Conservation (phyloP, 2,329 filamentous ascomycete genomes). For the Colletotrichum navitas region DNA sequence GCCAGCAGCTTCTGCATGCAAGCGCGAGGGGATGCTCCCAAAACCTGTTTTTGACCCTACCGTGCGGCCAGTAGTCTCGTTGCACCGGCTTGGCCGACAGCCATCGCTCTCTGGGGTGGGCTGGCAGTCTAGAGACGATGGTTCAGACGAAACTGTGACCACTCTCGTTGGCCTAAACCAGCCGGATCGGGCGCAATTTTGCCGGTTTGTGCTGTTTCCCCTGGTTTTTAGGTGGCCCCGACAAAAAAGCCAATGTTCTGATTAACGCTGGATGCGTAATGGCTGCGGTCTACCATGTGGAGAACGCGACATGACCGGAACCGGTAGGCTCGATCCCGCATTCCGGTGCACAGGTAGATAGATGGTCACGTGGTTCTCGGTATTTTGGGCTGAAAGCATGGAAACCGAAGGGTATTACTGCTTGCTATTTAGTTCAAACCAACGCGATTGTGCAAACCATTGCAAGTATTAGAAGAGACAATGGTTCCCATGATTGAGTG, state of each 20-base stretch:
- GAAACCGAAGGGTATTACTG: neutral
- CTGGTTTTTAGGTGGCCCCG: conserved; percentile 10
- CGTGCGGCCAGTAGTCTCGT: conserved; percentile 34
- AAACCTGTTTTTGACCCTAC: conserved; percentile 40
- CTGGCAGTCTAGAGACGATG: conserved; percentile 15
- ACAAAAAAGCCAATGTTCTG: conserved; percentile 6
- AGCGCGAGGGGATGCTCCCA: conserved; percentile 39
- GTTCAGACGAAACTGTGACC: conserved; percentile 29
- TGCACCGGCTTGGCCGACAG: conserved; percentile 39
- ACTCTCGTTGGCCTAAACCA: neutral
- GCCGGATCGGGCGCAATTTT: conserved; percentile 4
- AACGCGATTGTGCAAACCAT: neutral
- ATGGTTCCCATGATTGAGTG: neutral
- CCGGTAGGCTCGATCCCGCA: conserved; percentile 10
- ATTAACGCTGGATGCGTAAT: conserved; percentile 1
- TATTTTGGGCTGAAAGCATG: no score
- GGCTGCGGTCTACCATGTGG: neutral
- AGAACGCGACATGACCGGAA: conserved; percentile 15
- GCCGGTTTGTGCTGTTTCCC: conserved; percentile 11
- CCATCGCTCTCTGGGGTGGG: conserved; percentile 4
- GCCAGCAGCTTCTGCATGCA: conserved; percentile 42
- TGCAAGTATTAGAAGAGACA: neutral
- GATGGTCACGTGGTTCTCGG: conserved; percentile 18
- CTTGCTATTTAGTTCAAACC: neutral
- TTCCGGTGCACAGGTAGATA: neutral